These are phyloP conservation scores for Talaromyces sp. DNA, from an alignment of 2,329 filamentous ascomycete species.

Conservation along the genomic window DNA sequence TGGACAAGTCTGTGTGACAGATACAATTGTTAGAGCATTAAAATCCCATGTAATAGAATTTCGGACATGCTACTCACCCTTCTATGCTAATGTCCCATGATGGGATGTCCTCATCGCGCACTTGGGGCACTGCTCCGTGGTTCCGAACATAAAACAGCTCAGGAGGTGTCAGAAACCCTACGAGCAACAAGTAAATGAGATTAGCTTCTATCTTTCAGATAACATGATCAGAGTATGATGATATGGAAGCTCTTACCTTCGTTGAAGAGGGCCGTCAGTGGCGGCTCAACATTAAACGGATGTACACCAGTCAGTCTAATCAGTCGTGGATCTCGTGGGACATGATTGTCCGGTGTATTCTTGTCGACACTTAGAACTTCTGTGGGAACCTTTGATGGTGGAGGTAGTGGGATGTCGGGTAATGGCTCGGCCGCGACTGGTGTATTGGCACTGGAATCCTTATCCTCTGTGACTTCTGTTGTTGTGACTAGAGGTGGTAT, in stretches of 20 bases:
- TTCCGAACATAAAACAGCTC: conserved; percentile 90
- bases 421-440: conserved; percentile 5
- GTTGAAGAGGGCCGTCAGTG: conserved; percentile 70
- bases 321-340: conserved; percentile 71
- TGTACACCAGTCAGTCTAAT: conserved; percentile 84
- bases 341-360: conserved; percentile 77
- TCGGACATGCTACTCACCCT: conserved; percentile 42
- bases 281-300: conserved; percentile 86
- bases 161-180: conserved; percentile 77
- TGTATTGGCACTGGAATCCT: neutral
- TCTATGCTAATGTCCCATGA: conserved; percentile 81
- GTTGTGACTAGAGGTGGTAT: neutral
- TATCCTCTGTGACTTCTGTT: neutral
- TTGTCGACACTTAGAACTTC: conserved; percentile 68
- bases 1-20: conserved; percentile 58
- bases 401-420: conserved; percentile 61
- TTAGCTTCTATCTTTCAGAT: neutral
- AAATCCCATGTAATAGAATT: neutral
- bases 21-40: neutral
- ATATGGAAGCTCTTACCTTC: conserved; percentile 31
- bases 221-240: neutral
- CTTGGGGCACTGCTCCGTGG: conserved; percentile 75
- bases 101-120: conserved; percentile 64
- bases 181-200: neutral
- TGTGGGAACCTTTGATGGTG: conserved; percentile 52